These are phyloP conservation scores for Auxenochlorella protothecoides DNA, from an alignment of 139 green algal species.

Conservation along the genomic window DNA sequence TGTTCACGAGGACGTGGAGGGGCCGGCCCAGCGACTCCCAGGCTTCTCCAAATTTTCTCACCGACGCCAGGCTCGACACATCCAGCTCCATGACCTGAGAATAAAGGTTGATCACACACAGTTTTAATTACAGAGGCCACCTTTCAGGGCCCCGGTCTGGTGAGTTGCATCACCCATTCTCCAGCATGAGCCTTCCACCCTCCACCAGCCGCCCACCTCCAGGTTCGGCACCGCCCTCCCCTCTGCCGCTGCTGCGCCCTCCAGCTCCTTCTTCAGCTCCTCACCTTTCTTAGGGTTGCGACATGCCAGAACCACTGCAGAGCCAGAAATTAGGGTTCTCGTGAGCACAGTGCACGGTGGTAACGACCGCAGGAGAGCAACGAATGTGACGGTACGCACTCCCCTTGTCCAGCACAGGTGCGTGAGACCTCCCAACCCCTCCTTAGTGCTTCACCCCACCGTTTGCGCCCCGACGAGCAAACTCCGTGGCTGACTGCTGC, in stretches of 20 bases:
- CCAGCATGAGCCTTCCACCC: no score
- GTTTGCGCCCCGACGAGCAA: no score
- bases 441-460: no score
- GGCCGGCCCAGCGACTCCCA: conserved; percentile 40
- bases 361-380: no score
- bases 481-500: no score
- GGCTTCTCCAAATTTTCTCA: conserved; percentile 46
- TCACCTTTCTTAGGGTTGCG: conserved; percentile 36
- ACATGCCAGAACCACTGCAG: conserved; percentile 67
- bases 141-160: background rate
- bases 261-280: conserved; percentile 30
- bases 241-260: conserved; percentile 10
- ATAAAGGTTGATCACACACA: background rate
- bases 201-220: conserved; percentile 13
- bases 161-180: no score
- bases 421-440: no score
- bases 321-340: no score
- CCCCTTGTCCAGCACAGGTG: no score
- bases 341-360: no score
- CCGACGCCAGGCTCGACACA: conserved; percentile 58
- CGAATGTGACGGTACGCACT: no score
- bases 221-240: conserved; percentile 7
- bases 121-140: background rate
- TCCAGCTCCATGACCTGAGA: conserved; percentile 61
- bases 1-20: conserved; percentile 83